Evolutionary conservation across 2,329 filamentous ascomycete species (phyloP).

Genomic region (Alternaria brassicae): DNA sequence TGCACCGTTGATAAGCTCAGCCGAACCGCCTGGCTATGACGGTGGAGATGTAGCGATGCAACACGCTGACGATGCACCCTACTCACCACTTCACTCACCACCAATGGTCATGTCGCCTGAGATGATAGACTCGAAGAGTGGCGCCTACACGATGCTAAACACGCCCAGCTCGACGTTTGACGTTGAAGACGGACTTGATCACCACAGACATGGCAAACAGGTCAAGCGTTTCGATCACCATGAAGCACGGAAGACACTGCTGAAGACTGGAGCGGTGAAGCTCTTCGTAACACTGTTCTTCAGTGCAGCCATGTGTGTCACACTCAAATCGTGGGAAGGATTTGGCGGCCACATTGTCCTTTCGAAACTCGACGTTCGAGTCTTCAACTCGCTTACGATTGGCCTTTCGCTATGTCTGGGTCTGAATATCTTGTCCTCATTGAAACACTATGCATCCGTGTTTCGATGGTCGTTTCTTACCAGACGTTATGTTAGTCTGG

Average conservation of each 20-base stretch:
- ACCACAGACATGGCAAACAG: slow-evolving; percentile 17
- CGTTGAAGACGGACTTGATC: slow-evolving; percentile 28
- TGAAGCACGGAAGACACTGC: slow-evolving; percentile 37
- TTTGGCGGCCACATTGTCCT: slow-evolving; percentile 33
- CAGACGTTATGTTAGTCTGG: slow-evolving; percentile 41
- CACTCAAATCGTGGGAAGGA: slow-evolving; percentile 42
- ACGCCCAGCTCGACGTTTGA: slow-evolving; percentile 23
- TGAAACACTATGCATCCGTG: slow-evolving; percentile 44
- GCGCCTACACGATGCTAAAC: slow-evolving; percentile 26
- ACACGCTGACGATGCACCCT: slow-evolving; percentile 20
- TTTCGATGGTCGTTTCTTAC: slow-evolving; percentile 47
- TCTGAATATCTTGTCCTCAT: slow-evolving; percentile 43
- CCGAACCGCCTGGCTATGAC: slow-evolving; percentile 24
- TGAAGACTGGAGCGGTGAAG: slow-evolving; percentile 36
- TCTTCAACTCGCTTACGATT: slow-evolving; percentile 46
- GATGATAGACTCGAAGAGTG: slow-evolving; percentile 20
- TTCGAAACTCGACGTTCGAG: slow-evolving; percentile 34
- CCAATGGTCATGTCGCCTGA: slow-evolving; percentile 24
- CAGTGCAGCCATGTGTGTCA: slow-evolving; percentile 38
- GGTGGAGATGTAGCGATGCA: slow-evolving; percentile 34
- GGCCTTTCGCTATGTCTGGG: slow-evolving; percentile 45
- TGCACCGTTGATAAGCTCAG: slow-evolving; percentile 22
- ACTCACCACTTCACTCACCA: slow-evolving; percentile 26
- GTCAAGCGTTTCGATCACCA: slow-evolving; percentile 43
- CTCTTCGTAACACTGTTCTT: slow-evolving; percentile 42